Base-by-base conservation (phyloP, 2,329 filamentous ascomycete species). In the Botrytis medusae region DNA sequence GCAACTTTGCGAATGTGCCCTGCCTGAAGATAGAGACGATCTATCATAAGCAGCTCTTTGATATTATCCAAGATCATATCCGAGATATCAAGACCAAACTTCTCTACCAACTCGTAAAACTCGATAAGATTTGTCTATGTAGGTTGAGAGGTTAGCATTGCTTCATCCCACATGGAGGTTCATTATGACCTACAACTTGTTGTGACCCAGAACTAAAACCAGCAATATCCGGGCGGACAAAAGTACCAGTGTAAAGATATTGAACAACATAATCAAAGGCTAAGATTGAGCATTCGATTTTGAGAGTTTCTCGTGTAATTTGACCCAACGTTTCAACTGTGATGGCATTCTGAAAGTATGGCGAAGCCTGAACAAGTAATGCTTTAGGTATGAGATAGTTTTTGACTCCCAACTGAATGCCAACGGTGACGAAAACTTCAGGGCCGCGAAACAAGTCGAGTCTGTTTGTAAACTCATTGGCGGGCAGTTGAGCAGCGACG, bases 231-330 rank as follows among this genome's bases (percentile, higher is more conserved):
- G 34, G 34, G 34, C 46, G 40, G 18, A 68, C 48, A 25, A 68
- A 57, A 18, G 34, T 42, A 42, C 65, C 65, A n/a, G 60, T 54
- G 42, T 74, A 76, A 18, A 77, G 72, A 71, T 74, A 76, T 48
- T 74, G 72, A 14, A 74, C 29, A 25, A 68, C 63, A 20, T 73
- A 60, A 14, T 74, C 44, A 48, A 77, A 76, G 0, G 69, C 68
- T 20, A 59, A 48, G 18, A 42, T 54, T 14, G 71, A 74, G 22
- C 65, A 68, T 7, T 72, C 70, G 1, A 69, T 37, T 16, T 74
- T 40, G 8, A 22, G 40, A 29, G 74, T 22, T 16, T 71, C 60
- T 48, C 67, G 73, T 44, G 69, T 61, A 18, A 44, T 25, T 16
- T 57, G 48, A 2, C 74, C 74, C 12, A 65, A 57, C 18, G 34